phyloP scores from a whole-genome alignment of 2,329 filamentous ascomycete genomes.

The Fusarium chuoi region DNA sequence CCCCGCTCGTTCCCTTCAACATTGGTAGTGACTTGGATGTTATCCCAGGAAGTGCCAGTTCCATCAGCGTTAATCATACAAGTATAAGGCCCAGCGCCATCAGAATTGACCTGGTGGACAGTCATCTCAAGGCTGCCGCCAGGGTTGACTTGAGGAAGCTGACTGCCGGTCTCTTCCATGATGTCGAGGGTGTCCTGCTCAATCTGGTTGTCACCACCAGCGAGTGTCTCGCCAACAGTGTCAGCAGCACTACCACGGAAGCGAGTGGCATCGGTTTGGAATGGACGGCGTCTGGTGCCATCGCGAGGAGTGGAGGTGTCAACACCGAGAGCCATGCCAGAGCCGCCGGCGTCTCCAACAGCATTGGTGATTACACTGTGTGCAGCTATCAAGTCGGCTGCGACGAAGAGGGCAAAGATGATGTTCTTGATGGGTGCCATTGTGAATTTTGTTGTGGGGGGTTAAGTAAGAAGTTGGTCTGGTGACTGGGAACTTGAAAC shows the following conservation, averaged over 20 bases:
- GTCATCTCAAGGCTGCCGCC: conserved; percentile 71
- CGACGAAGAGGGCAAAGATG: background rate
- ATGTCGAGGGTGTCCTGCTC: conserved; percentile 51
- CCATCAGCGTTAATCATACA: conserved; percentile 73
- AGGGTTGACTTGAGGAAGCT: conserved; percentile 67
- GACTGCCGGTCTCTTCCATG: conserved; percentile 65
- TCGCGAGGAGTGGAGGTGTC: conserved; percentile 68
- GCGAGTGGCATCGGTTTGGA: conserved; percentile 68
- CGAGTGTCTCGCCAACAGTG: conserved; percentile 4
- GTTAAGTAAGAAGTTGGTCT: no score
- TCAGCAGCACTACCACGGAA: conserved; percentile 8
- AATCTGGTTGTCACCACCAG: conserved; percentile 10
- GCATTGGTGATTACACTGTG: conserved; percentile 42
- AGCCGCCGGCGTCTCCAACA: conserved; percentile 66
- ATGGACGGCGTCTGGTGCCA: conserved; percentile 68
- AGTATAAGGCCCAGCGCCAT: conserved; percentile 62
- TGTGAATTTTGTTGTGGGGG: background rate
- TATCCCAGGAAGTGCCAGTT: conserved; percentile 47
- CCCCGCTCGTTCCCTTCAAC: conserved; percentile 5
- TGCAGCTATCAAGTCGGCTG: background rate
- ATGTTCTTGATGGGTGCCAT: conserved; percentile 18
- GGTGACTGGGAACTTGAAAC: background rate
- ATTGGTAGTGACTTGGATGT: background rate
- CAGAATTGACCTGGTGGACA: conserved; percentile 49
- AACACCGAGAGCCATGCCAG: conserved; percentile 63